phyloP scores from a whole-genome alignment of 2,329 filamentous ascomycete species.

The Mycosphaerella sp. region DNA sequence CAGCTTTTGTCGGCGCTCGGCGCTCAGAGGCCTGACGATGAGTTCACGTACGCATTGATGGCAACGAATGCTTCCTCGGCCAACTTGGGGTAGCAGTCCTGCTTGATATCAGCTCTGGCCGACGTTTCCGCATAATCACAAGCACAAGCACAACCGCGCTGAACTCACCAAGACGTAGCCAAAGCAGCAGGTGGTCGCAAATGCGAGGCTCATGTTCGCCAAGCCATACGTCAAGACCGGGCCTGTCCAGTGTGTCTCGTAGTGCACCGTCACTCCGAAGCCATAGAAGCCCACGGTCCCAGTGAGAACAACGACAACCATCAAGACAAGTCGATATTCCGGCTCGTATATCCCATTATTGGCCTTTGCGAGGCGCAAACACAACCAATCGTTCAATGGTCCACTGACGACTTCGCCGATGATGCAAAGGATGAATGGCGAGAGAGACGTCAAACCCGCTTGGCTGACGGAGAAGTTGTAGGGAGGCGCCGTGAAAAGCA shows the following conservation, averaged over 20 bases:
- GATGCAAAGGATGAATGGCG: constrained; percentile 45
- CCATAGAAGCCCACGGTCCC: constrained; percentile 45
- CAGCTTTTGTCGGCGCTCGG: too few relatives aligned
- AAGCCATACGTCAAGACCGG: constrained; percentile 46
- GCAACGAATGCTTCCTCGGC: constrained; percentile 48
- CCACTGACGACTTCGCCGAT: constrained; percentile 43
- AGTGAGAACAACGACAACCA: constrained; percentile 38
- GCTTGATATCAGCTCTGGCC: neutral
- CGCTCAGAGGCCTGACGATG: too few relatives aligned
- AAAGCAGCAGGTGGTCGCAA: constrained; percentile 45
- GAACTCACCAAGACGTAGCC: constrained; percentile 41
- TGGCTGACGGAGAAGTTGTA: constrained; percentile 45
- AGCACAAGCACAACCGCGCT: too few relatives aligned
- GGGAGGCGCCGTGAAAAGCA: constrained; percentile 32
- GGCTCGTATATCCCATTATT: constrained; percentile 34
- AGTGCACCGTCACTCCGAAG: constrained; percentile 43
- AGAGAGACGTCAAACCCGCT: constrained; percentile 46
- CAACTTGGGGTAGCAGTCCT: constrained; percentile 42
- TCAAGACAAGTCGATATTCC: constrained; percentile 32
- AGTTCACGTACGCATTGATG: constrained; percentile 37
- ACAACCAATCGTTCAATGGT: constrained; percentile 43
- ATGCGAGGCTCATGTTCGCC: constrained; percentile 45
- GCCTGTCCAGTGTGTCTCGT: constrained; percentile 44
- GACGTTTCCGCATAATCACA: neutral
- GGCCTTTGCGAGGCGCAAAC: constrained; percentile 28